A percentile compares a stretch with the other conserved stretches of the same genome.
These are phyloP conservation scores for Mallotus japonicus DNA, from an alignment of 441 rosid species.

Conservation along the genomic window DNA sequence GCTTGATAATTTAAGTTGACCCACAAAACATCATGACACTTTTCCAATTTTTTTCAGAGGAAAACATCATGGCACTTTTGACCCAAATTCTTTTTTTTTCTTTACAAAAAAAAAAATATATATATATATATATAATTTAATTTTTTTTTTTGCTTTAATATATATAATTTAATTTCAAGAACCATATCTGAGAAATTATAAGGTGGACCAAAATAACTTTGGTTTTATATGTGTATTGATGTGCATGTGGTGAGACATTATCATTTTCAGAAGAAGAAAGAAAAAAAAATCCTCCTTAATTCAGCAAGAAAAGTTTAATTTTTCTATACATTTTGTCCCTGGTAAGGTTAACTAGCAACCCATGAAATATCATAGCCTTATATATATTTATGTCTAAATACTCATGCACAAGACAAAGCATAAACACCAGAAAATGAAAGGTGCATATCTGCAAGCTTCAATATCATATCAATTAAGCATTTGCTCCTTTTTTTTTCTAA, in stretches of 20 bases:
- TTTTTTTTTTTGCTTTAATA: no score
- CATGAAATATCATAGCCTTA: no score
- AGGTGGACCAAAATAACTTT: conserved; percentile 1
- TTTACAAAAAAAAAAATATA: background rate
- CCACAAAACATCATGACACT: background rate
- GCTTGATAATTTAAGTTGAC: conserved; percentile 3
- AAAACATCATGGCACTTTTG: conserved; percentile 12
- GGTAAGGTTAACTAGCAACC: background rate
- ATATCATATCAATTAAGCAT: no score
- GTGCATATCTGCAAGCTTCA: background rate
- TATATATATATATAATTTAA: no score
- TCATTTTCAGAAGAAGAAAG: background rate
- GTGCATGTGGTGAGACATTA: background rate
- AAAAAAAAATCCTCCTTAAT: background rate
- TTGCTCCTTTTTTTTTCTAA: background rate
- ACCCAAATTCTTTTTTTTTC: background rate
- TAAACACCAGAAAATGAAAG: background rate
- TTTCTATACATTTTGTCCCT: conserved; percentile 6
- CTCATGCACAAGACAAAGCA: conserved; percentile 1
- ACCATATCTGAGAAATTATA: background rate
- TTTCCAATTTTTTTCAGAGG: background rate
- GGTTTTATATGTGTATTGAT: no score
- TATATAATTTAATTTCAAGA: background rate
- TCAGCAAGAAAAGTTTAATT: background rate
- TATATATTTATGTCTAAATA: background rate